These are phyloP conservation scores for Curvularia lunata DNA, from an alignment of 2,329 filamentous ascomycete species.

Conservation along the genomic window DNA sequence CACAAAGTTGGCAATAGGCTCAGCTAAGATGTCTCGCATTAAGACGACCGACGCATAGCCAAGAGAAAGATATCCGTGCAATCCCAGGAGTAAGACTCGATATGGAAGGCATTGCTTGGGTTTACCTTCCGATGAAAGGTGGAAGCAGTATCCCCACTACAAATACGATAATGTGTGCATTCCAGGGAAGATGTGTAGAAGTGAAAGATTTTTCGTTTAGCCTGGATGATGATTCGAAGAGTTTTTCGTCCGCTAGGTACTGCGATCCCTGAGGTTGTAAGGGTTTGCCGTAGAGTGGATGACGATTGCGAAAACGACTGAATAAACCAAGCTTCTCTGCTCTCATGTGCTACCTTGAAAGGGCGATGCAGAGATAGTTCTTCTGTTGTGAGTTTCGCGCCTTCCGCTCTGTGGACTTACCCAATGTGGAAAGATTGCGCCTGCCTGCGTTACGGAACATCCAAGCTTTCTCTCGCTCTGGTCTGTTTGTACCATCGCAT, in stretches of 20 bases:
- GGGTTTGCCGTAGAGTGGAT: background rate
- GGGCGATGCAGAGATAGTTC: background rate
- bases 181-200: background rate
- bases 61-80: background rate
- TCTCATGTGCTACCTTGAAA: background rate
- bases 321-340: background rate
- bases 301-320: background rate
- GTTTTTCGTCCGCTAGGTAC: background rate
- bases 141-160: background rate
- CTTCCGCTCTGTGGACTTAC: background rate
- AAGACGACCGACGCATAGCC: background rate
- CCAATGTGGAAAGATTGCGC: background rate
- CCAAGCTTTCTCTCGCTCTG: background rate
- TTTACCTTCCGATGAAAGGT: background rate
- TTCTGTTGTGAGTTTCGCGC: background rate
- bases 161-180: background rate
- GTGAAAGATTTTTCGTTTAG: background rate
- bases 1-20: background rate
- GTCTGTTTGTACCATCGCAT: background rate
- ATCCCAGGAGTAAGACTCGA: background rate
- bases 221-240: background rate
- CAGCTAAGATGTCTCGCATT: background rate
- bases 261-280: background rate
- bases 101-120: background rate
- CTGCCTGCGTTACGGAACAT: background rate